These are phyloP conservation scores for Achlya hypogyna DNA, from an alignment of 352 stramenopile species.

Conservation along the genomic window DNA sequence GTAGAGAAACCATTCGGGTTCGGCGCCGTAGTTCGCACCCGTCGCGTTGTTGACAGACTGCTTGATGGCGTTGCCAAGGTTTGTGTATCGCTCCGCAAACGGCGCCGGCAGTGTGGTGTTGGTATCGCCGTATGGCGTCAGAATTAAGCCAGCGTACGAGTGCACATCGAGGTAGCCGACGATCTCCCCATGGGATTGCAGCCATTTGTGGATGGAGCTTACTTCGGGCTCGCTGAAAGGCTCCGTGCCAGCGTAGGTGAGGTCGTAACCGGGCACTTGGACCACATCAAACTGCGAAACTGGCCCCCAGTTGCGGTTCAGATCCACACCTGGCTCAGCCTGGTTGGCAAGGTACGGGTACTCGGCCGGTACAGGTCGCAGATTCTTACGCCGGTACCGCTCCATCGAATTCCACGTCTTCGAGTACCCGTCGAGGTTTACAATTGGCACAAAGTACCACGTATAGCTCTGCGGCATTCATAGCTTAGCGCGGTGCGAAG, in stretches of 20 bases:
- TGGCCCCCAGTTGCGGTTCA: slow-evolving; percentile 32
- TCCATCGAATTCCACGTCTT: slow-evolving; percentile 22
- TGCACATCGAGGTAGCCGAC: slow-evolving; percentile 27
- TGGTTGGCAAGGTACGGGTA: neutral
- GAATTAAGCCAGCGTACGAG: slow-evolving; percentile 25
- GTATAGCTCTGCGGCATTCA: slow-evolving; percentile 21
- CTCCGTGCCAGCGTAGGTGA: slow-evolving; percentile 25
- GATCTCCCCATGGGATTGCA: slow-evolving; percentile 25
- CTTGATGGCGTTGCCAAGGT: slow-evolving; percentile 25
- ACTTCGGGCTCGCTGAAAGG: slow-evolving; percentile 29
- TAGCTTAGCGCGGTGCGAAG: neutral
- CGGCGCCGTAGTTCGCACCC: slow-evolving; percentile 22
- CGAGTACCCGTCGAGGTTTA: slow-evolving; percentile 30
- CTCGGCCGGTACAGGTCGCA: slow-evolving; percentile 16
- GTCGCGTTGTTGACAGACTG: slow-evolving; percentile 24
- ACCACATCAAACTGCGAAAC: slow-evolving; percentile 23
- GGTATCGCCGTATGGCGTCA: slow-evolving; percentile 28
- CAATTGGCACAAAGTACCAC: slow-evolving; percentile 31
- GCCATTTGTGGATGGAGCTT: slow-evolving; percentile 25
- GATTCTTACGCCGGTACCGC: slow-evolving; percentile 31
- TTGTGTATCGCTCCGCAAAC: slow-evolving; percentile 25
- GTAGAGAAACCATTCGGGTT: slow-evolving; percentile 25
- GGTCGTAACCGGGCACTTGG: slow-evolving; percentile 12
- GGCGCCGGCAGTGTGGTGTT: slow-evolving; percentile 15
- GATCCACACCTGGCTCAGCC: slow-evolving; percentile 23